Conservation (phyloP, 2,329 filamentous ascomycete species). For the Sclerotinia subarctica region DNA sequence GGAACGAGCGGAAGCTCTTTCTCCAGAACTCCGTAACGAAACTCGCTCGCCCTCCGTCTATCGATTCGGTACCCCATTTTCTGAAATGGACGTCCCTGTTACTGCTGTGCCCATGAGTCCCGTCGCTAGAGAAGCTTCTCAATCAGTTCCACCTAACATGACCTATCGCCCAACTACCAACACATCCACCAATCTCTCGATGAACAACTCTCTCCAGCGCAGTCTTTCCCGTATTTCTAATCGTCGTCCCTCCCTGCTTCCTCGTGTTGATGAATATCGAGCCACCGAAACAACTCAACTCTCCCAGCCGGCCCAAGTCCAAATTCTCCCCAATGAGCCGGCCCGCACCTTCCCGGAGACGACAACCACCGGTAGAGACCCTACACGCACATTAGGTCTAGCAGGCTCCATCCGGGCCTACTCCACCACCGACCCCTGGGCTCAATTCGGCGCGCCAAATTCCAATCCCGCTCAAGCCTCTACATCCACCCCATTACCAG, state of each 20-base stretch:
- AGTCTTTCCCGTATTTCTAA: slow-evolving; percentile 48
- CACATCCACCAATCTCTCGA: slow-evolving; percentile 20
- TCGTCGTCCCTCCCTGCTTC: slow-evolving; percentile 68
- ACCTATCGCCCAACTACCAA: slow-evolving; percentile 56
- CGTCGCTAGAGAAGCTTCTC: slow-evolving; percentile 73
- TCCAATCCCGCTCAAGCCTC: slow-evolving; percentile 32
- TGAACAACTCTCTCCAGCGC: slow-evolving; percentile 26
- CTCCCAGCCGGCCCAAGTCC: neutral
- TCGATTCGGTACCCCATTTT: slow-evolving; percentile 81
- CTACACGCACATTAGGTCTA: neutral
- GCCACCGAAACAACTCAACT: slow-evolving; percentile 30
- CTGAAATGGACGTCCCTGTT: slow-evolving; percentile 84
- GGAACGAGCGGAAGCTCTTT: slow-evolving; percentile 50
- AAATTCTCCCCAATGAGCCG: slow-evolving; percentile 1
- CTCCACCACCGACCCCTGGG: slow-evolving; percentile 16
- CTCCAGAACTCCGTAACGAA: slow-evolving; percentile 52
- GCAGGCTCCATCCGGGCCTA: slow-evolving; percentile 14
- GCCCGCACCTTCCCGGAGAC: slow-evolving; percentile 10
- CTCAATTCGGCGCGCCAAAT: slow-evolving; percentile 15
- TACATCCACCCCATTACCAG: slow-evolving; percentile 25
- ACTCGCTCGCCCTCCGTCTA: slow-evolving; percentile 59
- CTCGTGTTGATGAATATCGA: slow-evolving; percentile 65
- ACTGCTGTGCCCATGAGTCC: slow-evolving; percentile 70
- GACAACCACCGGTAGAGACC: neutral
- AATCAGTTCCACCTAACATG: slow-evolving; percentile 95